Base-by-base conservation (phyloP, 495 filamentous ascomycete genomes). In the Lepraria neglecta region DNA sequence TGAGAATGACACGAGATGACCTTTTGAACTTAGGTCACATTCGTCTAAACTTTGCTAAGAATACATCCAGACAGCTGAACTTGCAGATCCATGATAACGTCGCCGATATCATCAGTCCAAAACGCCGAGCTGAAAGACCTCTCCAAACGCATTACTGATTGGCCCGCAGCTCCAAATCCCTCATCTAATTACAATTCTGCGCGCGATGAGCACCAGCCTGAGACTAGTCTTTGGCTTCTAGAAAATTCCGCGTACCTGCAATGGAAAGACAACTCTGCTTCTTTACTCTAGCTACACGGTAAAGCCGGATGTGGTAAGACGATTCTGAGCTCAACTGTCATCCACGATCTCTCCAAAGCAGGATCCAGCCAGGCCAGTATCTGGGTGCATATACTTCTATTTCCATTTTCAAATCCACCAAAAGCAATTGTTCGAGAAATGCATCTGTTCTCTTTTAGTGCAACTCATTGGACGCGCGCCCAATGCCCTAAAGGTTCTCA, bases 281-380 rank as follows among this genome's bases (percentile, higher is more conserved):
- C 59, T 1, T 33, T 61, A 14, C 40, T 61, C n/a, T 61, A 47
- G 59, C 50, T 61, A 19, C 59, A 61, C 40, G 59, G 59, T n/a
- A 61, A 53, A 19, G 21, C 59, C 17, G 59, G 59, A 10, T 61
- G 33, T 55, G 59, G 59, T n/a, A 55, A 61, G 48, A 42, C 48
- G 3, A 17, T 61, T 10, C 38, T 55, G 11, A 52, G 28, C 48
- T 56, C 53, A 9, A 38, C 53, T 4, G 10, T 56, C 3, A 42
- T 56, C 1, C 33, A 56, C 21, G 31, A 35, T 21, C 53, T 56
- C 15, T 56, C 30, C 21, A 31, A n/a, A 14, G 31, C 14, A 31
- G 31, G 19, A 56, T 27, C 33, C 53, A 11, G 31, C 27, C 7
- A 10, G 0, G 6, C 31, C 9, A 24, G n/a, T 2, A 15, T 4